Base-by-base conservation (phyloP, 805 yeast species). In the Hanseniaspora clermontiae region DNA sequence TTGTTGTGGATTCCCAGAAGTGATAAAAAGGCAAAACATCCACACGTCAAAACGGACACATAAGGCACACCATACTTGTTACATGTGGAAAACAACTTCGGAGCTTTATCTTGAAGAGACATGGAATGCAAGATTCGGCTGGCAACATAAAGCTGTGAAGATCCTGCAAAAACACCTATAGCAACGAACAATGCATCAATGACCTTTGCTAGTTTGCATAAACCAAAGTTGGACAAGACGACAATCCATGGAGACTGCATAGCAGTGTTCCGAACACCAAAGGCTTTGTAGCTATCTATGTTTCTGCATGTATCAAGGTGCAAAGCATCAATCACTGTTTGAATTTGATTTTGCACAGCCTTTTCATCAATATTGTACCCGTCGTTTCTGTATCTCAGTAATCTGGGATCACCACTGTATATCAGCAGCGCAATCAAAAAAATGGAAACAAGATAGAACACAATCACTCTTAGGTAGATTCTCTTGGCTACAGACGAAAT, bases 401-500 rank as follows among this genome's bases (percentile, higher is more conserved):
- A 68, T 56, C 88, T 70, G 9, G 88, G 88, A 64, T 84, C 91
- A 0, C 89, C 91, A 49, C 86, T 73, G 67, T 84, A 84, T 40
- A 85, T 70, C 64, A 83, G 83, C 49, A 86, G 66, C 0, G 89
- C 82, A 40, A 84, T 81, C 20, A 81, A 72, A 64, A 86, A 83
- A 17, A 83, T 75, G 2, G 87, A 78, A 27, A 85, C 66, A 39
- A 84, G 66, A 66, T 86, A 85, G 60, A 85, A 78, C 1, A 85
- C 63, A 5, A 82, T 64, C 40, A 85, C 77, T 64, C 90, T 71
- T 76, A 85, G 82, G 64, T 83, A 85, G 2, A 84, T 86, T 61
- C 82, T 73, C 62, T 74, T 79, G 1, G 90, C 82, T 0, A 89
- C 90, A 15, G 81, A 74, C 1, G 91, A 90, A 15, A 85, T 72